Percentiles rank a stretch among this genome's conserved stretches.
Conservation (phyloP, 495 filamentous ascomycete genomes). For the Penicillium desertorum region DNA sequence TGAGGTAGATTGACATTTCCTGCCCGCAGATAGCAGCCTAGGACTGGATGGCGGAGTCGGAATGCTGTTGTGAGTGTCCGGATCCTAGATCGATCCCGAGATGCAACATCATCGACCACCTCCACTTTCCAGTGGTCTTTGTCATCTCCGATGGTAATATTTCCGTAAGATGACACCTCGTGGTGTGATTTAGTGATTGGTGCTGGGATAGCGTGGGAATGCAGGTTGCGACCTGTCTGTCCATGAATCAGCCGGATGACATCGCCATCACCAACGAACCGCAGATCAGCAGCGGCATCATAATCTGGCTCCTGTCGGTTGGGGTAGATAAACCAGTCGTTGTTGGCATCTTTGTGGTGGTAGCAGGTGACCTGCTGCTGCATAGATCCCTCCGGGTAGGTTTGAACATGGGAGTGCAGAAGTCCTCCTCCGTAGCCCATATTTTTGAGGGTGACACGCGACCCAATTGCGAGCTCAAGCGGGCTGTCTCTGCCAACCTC, state of each 20-base stretch:
- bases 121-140: conserved; percentile 98
- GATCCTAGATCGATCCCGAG: conserved; percentile 78
- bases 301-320: conserved; percentile 75
- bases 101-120: conserved; percentile 84
- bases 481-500: conserved; percentile 93
- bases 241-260: conserved; percentile 86
- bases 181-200: conserved; percentile 85
- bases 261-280: conserved; percentile 75
- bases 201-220: conserved; percentile 86
- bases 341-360: conserved; percentile 99
- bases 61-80: conserved; percentile 94
- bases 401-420: conserved; percentile 96
- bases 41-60: conserved; percentile 75
- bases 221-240: conserved; percentile 94
- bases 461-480: conserved; percentile 85
- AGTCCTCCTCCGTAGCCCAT: conserved; percentile 98
- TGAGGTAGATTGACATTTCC: conserved; percentile 96
- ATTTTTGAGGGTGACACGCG: conserved; percentile 91
- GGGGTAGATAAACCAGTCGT: conserved; percentile 99
- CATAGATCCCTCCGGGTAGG: conserved; percentile 87
- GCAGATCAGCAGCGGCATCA: conserved; percentile 62
- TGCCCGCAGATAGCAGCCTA: conserved; percentile 92
- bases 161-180: conserved; percentile 95
- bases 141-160: conserved; percentile 93
- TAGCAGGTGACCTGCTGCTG: conserved; percentile 99